Base-by-base conservation (phyloP, 176 grass and related monocot species). In the Aegilops sharonensis region DNA sequence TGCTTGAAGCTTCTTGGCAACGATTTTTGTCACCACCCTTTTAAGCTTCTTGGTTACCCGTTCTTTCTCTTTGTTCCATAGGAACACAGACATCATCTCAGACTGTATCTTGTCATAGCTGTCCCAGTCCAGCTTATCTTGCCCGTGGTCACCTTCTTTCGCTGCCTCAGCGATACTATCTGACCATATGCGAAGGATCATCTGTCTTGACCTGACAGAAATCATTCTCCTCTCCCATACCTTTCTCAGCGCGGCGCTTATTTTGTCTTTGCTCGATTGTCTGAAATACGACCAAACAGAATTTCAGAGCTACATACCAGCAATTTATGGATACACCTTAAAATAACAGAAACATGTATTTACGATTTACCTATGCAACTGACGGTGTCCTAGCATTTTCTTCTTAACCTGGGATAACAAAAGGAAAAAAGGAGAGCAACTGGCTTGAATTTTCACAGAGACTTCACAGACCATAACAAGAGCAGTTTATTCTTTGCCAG, bases 81-180 rank as follows among this genome's bases (percentile, higher is more conserved):
- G 54, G 77, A 82, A 83, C 87, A 87, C 42, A 43, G 63, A 87
- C 79, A 82, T 14, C 74, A 91, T 87, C 85, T 89, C 63, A 13
- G 67, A 85, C 64, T 77, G 92, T 30, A 92, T 94, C 84, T 87
- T 95, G 32, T 83, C 81, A 68, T 93, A 98, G 82, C 89, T 91
- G 32, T 95, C 91, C 93, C 95, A 95, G 25, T 92, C 81, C 68
- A 98, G 77, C 81, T 78, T 87, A 75, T 64, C 77, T 89, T 98
- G 89, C 69, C 62, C 68, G 1, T 80, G 67, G 77, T 56, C 65
- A 70, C 91, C 90, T 78, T 59, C 11, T 92, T 86, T 95, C 25
- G 88, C 93, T 56, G 86, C 91, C 89, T 89, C 75, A 47, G 89
- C 95, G 36, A 98, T 92, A 78, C 36, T 87, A 64, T 89, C 84